phyloP scores from a whole-genome alignment of 257 asterid species.

The Jaltomata sinuosa region DNA sequence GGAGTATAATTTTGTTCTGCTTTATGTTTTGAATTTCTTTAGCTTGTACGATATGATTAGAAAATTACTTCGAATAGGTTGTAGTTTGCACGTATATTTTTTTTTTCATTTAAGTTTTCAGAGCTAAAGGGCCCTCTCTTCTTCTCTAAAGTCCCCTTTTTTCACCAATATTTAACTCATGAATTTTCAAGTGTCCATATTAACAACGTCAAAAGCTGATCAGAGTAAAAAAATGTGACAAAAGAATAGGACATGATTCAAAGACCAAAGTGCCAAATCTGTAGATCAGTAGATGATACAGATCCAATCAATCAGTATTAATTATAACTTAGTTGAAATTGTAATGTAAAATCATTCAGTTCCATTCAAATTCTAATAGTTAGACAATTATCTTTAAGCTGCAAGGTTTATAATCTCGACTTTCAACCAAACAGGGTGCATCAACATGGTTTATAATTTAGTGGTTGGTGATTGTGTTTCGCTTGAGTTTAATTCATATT shows the following conservation, averaged over 20 bases:
- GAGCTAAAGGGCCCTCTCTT: no score
- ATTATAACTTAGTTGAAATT: neutral
- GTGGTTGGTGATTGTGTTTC: neutral
- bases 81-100: no score
- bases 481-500: no score
- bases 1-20: neutral
- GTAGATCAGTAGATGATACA: no score
- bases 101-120: no score
- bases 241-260: neutral
- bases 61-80: neutral
- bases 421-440: neutral
- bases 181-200: no score
- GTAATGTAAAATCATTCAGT: neutral
- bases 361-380: no score
- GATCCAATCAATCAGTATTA: no score
- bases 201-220: no score
- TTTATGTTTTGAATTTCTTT: neutral
- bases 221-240: no score
- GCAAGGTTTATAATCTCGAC: neutral
- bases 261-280: neutral
- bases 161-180: no score
- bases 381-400: neutral
- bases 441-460: neutral
- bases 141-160: no score
- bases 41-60: neutral